Conservation (phyloP, 2,329 filamentous ascomycete species). For the Coniochaeta hoffmannii region DNA sequence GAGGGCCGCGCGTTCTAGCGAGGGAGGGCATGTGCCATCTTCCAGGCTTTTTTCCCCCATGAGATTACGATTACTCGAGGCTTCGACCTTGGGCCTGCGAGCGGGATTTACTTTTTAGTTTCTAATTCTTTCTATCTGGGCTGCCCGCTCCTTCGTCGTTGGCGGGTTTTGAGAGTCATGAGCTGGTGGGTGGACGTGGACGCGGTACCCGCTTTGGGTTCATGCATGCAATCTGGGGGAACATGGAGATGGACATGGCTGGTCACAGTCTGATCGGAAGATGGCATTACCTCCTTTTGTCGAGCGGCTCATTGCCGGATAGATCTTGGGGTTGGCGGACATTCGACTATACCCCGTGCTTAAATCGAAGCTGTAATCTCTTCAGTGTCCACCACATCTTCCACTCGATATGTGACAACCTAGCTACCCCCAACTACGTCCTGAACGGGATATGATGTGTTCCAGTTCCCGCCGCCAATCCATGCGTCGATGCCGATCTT, state of each 20-base stretch:
- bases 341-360: not conserved
- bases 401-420: no score
- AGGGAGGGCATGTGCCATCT: not conserved
- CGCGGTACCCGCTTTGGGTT: not conserved
- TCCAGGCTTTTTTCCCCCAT: not conserved
- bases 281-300: slow-evolving; percentile 1
- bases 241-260: not conserved
- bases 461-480: not conserved
- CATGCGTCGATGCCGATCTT: not conserved
- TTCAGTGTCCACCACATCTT: no score
- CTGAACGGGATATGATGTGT: no score
- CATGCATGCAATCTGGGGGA: not conserved
- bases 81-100: not conserved
- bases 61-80: not conserved
- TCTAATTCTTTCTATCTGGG: not conserved
- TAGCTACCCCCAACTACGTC: no score
- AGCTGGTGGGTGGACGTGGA: not conserved
- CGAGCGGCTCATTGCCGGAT: not conserved
- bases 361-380: not conserved
- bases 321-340: not conserved
- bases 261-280: not conserved
- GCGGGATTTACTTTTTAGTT: not conserved
- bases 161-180: not conserved
- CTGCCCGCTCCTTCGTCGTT: not conserved
- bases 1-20: slow-evolving; percentile 10